A percentile compares a stretch with the other conserved stretches of the same genome.
Conservation (phyloP, 2,329 filamentous ascomycete genomes). For the Endocalyx cinctus region DNA sequence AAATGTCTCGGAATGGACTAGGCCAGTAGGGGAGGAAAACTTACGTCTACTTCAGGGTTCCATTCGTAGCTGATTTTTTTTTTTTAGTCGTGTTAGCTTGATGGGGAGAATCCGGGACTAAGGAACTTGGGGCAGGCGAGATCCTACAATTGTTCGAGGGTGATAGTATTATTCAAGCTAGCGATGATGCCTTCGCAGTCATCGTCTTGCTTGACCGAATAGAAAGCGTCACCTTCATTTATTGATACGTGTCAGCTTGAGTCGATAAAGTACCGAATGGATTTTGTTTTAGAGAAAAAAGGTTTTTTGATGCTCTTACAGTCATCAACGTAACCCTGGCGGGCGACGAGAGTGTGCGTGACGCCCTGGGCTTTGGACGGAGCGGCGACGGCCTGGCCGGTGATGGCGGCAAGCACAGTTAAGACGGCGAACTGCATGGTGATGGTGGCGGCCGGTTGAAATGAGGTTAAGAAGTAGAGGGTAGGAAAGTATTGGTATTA, state of each 20-base stretch:
- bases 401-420: not conserved
- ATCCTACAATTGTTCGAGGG: constrained; percentile 18
- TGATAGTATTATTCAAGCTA: constrained; percentile 26
- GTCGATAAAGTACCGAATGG: not conserved
- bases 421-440: no score
- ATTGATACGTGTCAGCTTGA: not conserved
- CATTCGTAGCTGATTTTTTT: constrained; percentile 9
- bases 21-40: not conserved
- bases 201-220: constrained; percentile 16
- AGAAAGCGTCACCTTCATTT: constrained; percentile 16
- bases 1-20: constrained; percentile 1
- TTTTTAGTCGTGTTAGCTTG: not conserved
- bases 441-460: no score
- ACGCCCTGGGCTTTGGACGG: not conserved
- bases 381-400: not conserved
- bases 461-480: no score
- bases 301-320: not conserved
- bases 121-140: no score
- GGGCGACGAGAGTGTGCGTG: not conserved
- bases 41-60: constrained; percentile 13
- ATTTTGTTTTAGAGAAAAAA: not conserved
- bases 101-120: not conserved
- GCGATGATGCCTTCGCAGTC: constrained; percentile 15
- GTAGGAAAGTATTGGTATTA: no score
- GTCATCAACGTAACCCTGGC: not conserved